A percentile compares a stretch with the other conserved stretches of the same genome.
phyloP scores from a whole-genome alignment of 108 stramenopile genomes.

The Nannochloropsis granulata region DNA sequence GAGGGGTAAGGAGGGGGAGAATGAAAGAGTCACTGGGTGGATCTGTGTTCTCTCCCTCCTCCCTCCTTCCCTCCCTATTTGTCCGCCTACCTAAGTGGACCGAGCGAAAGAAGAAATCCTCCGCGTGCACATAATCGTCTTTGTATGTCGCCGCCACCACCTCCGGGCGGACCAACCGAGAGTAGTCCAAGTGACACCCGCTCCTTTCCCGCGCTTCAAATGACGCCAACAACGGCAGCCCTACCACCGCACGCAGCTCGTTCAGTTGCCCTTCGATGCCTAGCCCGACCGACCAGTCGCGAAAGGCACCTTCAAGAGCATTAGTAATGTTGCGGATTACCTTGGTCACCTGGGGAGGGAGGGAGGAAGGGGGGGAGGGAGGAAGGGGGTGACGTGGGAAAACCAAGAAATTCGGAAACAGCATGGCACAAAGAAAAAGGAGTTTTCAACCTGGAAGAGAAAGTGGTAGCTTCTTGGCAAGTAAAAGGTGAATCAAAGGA shows the following conservation, averaged over 20 bases:
- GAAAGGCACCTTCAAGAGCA: constrained; percentile 11
- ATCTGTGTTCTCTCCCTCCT: neutral
- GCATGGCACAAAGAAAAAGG: neutral
- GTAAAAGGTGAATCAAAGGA: no score
- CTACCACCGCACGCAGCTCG: constrained; percentile 9
- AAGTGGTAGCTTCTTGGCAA: no score
- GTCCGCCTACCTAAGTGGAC: constrained; percentile 8
- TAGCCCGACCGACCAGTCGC: constrained; percentile 28
- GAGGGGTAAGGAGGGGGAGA: neutral
- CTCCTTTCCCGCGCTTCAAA: neutral
- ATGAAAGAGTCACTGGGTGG: neutral
- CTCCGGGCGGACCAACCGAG: constrained; percentile 5
- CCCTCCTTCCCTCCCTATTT: neutral
- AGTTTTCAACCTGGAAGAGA: neutral
- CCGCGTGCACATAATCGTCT: constrained; percentile 17
- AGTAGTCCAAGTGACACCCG: constrained; percentile 7
- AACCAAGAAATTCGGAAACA: neutral
- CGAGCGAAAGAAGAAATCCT: constrained; percentile 29
- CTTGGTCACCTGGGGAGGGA: neutral
- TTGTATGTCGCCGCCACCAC: constrained; percentile 1
- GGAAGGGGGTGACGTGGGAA: neutral
- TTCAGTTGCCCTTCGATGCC: constrained; percentile 25
- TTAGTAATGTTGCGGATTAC: constrained; percentile 25
- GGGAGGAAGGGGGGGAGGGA: neutral
- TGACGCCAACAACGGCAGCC: neutral